These are phyloP conservation scores for Hericium rajendrae DNA, from an alignment of 768 basidiomycete species.

Conservation along the genomic window DNA sequence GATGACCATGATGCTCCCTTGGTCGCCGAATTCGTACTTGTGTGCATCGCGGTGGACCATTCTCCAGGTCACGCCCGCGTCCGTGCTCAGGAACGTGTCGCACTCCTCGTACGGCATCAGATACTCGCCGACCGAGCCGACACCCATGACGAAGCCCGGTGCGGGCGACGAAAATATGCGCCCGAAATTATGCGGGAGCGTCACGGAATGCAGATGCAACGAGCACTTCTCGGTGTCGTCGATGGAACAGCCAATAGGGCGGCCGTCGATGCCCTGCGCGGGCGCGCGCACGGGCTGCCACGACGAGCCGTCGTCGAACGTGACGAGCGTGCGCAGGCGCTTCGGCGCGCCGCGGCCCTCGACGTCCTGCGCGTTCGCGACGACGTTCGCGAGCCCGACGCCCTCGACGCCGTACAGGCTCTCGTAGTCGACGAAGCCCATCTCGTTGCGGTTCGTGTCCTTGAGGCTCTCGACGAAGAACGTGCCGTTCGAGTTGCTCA, in stretches of 20 bases:
- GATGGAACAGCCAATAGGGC: conserved; percentile 53
- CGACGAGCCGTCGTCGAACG: conserved; percentile 78
- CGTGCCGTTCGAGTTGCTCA: conserved; percentile 93
- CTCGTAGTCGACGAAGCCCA: conserved; percentile 92
- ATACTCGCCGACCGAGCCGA: conserved; percentile 71
- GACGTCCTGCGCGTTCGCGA: conserved; percentile 76
- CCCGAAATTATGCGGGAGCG: conserved; percentile 86
- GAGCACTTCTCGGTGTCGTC: conserved; percentile 55
- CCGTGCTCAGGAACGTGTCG: conserved; percentile 88
- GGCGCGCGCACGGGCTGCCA: conserved; percentile 66
- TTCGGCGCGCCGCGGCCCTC: conserved; percentile 63
- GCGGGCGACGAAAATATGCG: conserved; percentile 92
- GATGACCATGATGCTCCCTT: conserved; percentile 68
- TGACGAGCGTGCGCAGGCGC: conserved; percentile 68
- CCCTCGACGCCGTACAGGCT: conserved; percentile 80
- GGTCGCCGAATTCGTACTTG: conserved; percentile 95
- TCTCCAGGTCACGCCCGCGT: conserved; percentile 81
- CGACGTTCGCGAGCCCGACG: conserved; percentile 83
- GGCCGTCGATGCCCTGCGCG: conserved; percentile 45
- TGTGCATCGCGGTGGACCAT: conserved; percentile 71
- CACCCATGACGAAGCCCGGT: conserved; percentile 94
- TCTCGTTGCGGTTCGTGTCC: conserved; percentile 84
- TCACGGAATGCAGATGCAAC: conserved; percentile 89
- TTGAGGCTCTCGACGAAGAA: conserved; percentile 86
- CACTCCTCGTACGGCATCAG: conserved; percentile 72